Conservation (phyloP, 2,329 filamentous ascomycete genomes). For the Alternaria burnsii region DNA sequence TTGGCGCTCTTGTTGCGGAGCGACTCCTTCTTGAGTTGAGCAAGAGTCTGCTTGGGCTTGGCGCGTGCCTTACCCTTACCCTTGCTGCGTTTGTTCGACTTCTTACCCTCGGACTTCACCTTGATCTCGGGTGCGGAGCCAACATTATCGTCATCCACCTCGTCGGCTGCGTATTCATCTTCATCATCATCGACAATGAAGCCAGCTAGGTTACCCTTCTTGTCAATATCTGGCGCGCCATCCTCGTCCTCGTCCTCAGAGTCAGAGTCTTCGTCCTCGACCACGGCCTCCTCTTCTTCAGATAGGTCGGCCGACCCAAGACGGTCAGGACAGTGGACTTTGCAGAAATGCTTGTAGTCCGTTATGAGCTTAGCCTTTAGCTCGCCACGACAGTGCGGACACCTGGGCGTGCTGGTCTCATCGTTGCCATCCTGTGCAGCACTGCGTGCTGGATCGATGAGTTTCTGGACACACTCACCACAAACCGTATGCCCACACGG, state of each 20-base stretch:
- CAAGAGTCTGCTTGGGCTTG: constrained; percentile 60
- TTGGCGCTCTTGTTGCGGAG: constrained; percentile 70
- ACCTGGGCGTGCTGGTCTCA: constrained; percentile 66
- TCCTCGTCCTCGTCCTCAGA: constrained; percentile 50
- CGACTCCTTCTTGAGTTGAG: constrained; percentile 73
- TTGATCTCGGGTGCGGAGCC: constrained; percentile 26
- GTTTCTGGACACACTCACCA: constrained; percentile 75
- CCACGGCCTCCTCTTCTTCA: constrained; percentile 32
- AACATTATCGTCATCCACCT: constrained; percentile 39
- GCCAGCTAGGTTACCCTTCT: constrained; percentile 53
- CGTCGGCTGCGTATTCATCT: constrained; percentile 53
- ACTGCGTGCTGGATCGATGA: constrained; percentile 69
- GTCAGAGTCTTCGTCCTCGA: constrained; percentile 43
- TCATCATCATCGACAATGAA: constrained; percentile 65
- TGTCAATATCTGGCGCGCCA: constrained; percentile 50
- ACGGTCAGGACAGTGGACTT: constrained; percentile 70
- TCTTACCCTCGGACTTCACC: constrained; percentile 36
- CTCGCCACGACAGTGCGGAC: constrained; percentile 76
- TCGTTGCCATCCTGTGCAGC: constrained; percentile 59
- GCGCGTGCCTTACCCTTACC: constrained; percentile 54
- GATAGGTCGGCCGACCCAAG: constrained; percentile 40
- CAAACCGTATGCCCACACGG: constrained; percentile 87
- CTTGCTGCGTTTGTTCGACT: constrained; percentile 48
- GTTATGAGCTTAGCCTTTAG: constrained; percentile 76
- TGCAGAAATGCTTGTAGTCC: constrained; percentile 76